Evolutionary conservation across 2,329 filamentous ascomycete genomes (phyloP), one percentile per base, ranked within the genome.

Genomic region (Aspergillus intermedius): DNA sequence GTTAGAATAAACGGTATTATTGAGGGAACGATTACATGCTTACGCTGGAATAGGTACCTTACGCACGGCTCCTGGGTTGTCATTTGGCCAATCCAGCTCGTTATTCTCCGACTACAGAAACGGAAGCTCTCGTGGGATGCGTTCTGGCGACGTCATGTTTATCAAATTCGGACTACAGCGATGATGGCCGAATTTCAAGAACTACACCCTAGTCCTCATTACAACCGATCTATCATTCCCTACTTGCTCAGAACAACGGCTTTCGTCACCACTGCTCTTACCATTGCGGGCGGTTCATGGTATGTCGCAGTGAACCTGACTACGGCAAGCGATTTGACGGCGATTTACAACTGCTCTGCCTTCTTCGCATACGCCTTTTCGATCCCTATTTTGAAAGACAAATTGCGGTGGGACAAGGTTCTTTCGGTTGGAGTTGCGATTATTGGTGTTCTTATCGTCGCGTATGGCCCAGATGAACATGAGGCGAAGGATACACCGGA

Each of bases 341-440:
- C 93, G 47, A 98, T 98, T 60, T 98, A 98, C 79, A 98, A 98
- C 73, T 98, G 93, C 77, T 95, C 88, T 46, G 91, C 93, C 50
- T 98, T 98, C 72, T 98, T 98, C 68, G 93, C 93, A 44, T 98
- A 98, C 65, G 91, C 88, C 10, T 98, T 98, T 66, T 94, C 88
- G 42, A 90, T 98, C 41, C 90, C 91, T 1, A 72, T 98, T 15
- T 77, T 98, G 2, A 83, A 87, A 49, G 93, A 98, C 68, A 88
- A 86, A 56, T 72, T 96, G 10, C 83, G 88, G 19, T 72, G 85
- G 34, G 88, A 88, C 71, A 98, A 98, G 74, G 84, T 90, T 23
- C 66, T 94, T 45, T 88, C 91, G 3, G 93, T 98, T 1, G 77
- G 82, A 9, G 80, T 98, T 35, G 93, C 93, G 47, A 94, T 97